Evolutionary conservation across 2,329 filamentous ascomycete species (phyloP).

Genomic region (Cercospora zeina): DNA sequence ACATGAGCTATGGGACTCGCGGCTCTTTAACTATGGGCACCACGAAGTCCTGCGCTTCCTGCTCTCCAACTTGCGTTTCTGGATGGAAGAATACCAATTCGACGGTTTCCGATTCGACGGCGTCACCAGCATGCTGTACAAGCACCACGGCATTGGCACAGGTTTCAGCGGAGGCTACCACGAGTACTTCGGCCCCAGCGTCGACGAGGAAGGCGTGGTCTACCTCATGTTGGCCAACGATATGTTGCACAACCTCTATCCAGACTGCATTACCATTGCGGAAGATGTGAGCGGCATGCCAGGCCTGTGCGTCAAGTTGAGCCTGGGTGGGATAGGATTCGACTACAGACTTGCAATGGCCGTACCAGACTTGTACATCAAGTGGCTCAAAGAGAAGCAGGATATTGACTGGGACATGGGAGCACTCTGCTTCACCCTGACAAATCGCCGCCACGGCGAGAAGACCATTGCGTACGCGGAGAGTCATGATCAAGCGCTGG

Average conservation of each 20-base stretch:
- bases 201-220: constrained; percentile 90
- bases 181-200: constrained; percentile 87
- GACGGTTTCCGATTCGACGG: constrained; percentile 98
- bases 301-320: constrained; percentile 82
- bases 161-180: constrained; percentile 98
- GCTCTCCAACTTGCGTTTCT: constrained; percentile 91
- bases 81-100: constrained; percentile 98
- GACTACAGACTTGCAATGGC: constrained; percentile 98
- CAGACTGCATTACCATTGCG: constrained; percentile 83
- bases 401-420: constrained; percentile 91
- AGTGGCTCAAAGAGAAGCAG: constrained; percentile 89
- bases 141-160: constrained; percentile 95
- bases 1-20: constrained; percentile 94
- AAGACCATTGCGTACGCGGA: constrained; percentile 76
- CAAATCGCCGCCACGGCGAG: constrained; percentile 89
- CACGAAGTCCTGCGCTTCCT: constrained; percentile 96
- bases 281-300: constrained; percentile 99
- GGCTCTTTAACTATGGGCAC: constrained; percentile 93
- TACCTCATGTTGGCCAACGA: constrained; percentile 97
- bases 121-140: constrained; percentile 97
- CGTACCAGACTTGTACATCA: constrained; percentile 98
- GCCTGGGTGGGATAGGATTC: constrained; percentile 88
- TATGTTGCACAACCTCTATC: constrained; percentile 88
- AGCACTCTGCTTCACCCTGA: constrained; percentile 80
- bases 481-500: constrained; percentile 24